Conservation (phyloP, 73 alveolate genomes). For the Durusdinium trenchii region DNA sequence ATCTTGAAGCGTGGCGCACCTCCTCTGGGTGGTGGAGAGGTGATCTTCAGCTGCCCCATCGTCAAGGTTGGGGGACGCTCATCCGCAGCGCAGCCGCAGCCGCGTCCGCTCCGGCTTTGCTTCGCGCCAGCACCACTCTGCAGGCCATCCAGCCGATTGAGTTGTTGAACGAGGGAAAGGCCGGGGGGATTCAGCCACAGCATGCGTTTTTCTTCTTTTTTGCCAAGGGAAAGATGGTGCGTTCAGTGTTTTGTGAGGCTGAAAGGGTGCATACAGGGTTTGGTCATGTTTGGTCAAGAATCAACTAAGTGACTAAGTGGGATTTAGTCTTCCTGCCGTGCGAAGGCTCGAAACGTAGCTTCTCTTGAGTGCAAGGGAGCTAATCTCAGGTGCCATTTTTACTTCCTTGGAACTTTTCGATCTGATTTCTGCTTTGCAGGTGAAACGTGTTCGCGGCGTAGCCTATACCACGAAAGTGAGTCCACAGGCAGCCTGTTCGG, state of each 20-base stretch:
- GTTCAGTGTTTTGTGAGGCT: not conserved
- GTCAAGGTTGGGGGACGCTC: not conserved
- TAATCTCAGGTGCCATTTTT: no score
- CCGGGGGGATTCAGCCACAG: no score
- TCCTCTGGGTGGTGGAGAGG: constrained; percentile 94
- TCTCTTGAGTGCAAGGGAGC: no score
- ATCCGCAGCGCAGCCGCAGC: not conserved
- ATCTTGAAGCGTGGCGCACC: constrained; percentile 84
- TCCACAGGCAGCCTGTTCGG: constrained; percentile 38
- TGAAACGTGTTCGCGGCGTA: constrained; percentile 95
- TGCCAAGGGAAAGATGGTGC: not conserved
- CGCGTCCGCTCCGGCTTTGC: not conserved
- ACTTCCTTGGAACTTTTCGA: no score
- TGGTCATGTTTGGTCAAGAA: no score
- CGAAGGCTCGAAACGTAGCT: no score
- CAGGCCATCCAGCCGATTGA: constrained; percentile 95
- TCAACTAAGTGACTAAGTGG: no score
- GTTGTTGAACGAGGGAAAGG: constrained; percentile 94
- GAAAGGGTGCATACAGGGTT: no score
- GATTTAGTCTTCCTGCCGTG: no score
- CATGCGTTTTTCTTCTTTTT: not conserved
- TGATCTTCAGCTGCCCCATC: constrained; percentile 59
- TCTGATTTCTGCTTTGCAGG: constrained; percentile 33
- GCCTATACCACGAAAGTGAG: constrained; percentile 84
- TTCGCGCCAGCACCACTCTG: not conserved